A percentile compares a stretch with the other conserved stretches of the same genome.
Conservation (phyloP, 2,329 filamentous ascomycete species). For the Xylariaceae sp. region DNA sequence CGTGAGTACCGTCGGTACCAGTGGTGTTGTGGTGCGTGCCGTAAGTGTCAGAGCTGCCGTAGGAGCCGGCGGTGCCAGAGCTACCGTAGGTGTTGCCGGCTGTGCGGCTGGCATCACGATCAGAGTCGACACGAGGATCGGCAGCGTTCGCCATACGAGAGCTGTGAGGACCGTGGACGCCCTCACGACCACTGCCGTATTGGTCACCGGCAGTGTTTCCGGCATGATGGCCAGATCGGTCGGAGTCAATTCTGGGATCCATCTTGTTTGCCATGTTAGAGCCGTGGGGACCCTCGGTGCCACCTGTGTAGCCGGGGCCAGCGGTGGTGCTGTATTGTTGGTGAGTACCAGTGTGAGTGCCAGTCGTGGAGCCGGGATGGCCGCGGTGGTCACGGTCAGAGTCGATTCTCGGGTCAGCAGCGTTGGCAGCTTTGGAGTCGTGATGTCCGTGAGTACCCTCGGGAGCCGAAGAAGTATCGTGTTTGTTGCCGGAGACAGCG, state of each 20-base stretch:
- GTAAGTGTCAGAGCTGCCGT: constrained; percentile 24
- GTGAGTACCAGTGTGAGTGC: constrained; percentile 21
- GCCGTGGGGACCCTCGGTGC: constrained; percentile 41
- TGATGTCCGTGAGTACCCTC: constrained; percentile 32
- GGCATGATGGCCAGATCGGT: constrained; percentile 32
- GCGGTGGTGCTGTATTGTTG: constrained; percentile 26
- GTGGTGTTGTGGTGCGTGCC: constrained; percentile 23
- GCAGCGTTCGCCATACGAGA: constrained; percentile 42
- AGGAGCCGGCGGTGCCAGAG: constrained; percentile 25
- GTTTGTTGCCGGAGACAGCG: constrained; percentile 44
- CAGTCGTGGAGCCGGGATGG: constrained; percentile 22
- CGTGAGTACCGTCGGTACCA: constrained; percentile 19
- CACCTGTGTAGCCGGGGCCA: constrained; percentile 17
- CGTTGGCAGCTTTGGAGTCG: constrained; percentile 24
- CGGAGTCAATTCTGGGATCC: constrained; percentile 53
- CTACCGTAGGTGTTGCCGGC: constrained; percentile 31
- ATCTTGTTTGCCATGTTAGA: constrained; percentile 46
- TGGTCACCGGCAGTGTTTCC: constrained; percentile 28
- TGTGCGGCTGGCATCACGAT: constrained; percentile 39
- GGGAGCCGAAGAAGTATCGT: constrained; percentile 25
- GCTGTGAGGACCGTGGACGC: constrained; percentile 39
- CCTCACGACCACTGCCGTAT: constrained; percentile 29
- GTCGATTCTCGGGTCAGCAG: constrained; percentile 33
- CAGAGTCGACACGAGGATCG: constrained; percentile 50
- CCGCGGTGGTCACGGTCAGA: constrained; percentile 32